A percentile compares a stretch with the other conserved stretches of the same genome.
phyloP scores from a whole-genome alignment of 2,329 filamentous ascomycete species.

The Albifimbria verrucaria region DNA sequence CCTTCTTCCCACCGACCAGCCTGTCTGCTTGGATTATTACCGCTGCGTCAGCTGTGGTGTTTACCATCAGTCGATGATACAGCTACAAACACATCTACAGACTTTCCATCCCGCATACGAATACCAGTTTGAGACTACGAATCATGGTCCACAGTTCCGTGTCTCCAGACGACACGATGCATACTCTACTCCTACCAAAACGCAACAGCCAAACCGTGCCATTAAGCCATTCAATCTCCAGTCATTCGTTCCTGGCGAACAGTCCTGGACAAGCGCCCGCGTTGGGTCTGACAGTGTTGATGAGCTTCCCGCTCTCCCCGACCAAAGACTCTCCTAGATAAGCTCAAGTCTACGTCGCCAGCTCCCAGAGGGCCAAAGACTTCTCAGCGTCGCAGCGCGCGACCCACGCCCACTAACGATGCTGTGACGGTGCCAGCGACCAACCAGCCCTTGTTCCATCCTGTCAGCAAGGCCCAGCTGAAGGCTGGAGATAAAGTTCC shows the following conservation, averaged over 20 bases:
- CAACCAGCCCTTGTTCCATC: slow-evolving; percentile 53
- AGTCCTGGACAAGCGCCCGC: slow-evolving; percentile 42
- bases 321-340: slow-evolving; percentile 14
- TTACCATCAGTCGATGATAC: slow-evolving; percentile 42
- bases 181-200: slow-evolving; percentile 28
- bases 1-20: slow-evolving; percentile 39
- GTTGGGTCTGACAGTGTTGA: slow-evolving; percentile 30
- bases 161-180: slow-evolving; percentile 30
- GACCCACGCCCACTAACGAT: slow-evolving; percentile 13
- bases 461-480: slow-evolving; percentile 51
- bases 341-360: slow-evolving; percentile 21
- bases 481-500: slow-evolving; percentile 46
- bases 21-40: slow-evolving; percentile 44
- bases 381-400: slow-evolving; percentile 2
- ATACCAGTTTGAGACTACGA: slow-evolving; percentile 34
- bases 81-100: slow-evolving; percentile 47
- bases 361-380: slow-evolving; percentile 7
- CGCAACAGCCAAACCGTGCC: slow-evolving; percentile 40
- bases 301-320: slow-evolving; percentile 19
- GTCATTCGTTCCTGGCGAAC: slow-evolving; percentile 40
- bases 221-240: slow-evolving; percentile 42
- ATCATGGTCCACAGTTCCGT: slow-evolving; percentile 35
- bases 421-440: slow-evolving; percentile 44
- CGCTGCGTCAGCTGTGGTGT: slow-evolving; percentile 50
- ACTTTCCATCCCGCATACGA: slow-evolving; percentile 42